These are phyloP conservation scores for Wickerhamiella dianesei DNA, from an alignment of 805 yeast species.

Conservation along the genomic window DNA sequence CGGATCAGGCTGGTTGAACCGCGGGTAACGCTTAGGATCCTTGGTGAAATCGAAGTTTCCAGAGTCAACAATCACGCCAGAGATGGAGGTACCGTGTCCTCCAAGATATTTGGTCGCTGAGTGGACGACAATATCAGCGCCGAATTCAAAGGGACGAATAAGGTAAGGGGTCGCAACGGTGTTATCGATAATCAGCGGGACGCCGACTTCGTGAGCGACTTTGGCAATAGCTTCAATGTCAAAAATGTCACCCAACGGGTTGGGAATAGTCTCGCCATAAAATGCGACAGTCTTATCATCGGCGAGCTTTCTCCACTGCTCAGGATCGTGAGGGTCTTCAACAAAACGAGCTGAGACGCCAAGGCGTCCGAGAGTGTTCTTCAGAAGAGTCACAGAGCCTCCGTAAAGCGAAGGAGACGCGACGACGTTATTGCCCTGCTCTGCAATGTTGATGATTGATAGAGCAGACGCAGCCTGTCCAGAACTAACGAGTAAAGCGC, in stretches of 20 bases:
- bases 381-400: constrained; percentile 92
- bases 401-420: constrained; percentile 84
- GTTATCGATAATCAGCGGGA: constrained; percentile 58
- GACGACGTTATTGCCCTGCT: constrained; percentile 72
- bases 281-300: constrained; percentile 83
- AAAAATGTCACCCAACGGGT: constrained; percentile 60
- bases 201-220: constrained; percentile 67
- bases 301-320: constrained; percentile 54
- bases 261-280: constrained; percentile 68
- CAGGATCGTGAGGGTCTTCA: constrained; percentile 53
- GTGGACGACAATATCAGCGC: constrained; percentile 82
- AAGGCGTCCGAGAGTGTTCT: constrained; percentile 76
- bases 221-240: constrained; percentile 52
- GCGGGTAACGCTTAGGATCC: constrained; percentile 80
- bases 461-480: constrained; percentile 91
- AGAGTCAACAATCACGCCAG: constrained; percentile 75
- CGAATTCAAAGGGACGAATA: constrained; percentile 65
- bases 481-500: constrained; percentile 80
- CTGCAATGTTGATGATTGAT: constrained; percentile 41
- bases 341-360: constrained; percentile 83
- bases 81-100: constrained; percentile 85
- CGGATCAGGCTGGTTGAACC: constrained; percentile 78
- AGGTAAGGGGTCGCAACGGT: constrained; percentile 93
- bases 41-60: constrained; percentile 89
- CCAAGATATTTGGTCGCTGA: constrained; percentile 90